Base-by-base conservation (phyloP, 1,139 yeast genomes). In the Meyerozyma carpophila region DNA sequence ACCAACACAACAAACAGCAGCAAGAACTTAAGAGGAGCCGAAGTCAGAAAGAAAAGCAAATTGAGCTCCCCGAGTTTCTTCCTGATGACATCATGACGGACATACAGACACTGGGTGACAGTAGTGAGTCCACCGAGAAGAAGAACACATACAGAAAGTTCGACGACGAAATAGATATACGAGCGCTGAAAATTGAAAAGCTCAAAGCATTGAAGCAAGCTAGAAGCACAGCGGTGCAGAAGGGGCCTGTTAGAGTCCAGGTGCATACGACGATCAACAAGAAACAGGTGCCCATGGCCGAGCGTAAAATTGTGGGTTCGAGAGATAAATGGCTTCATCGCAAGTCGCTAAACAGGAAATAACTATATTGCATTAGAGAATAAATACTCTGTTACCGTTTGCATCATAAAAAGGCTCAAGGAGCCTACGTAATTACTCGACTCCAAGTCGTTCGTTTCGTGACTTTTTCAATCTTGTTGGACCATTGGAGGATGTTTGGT, bases 281-380 rank as follows among this genome's bases (percentile, higher is more conserved):
- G 44, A 68, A 62, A 44, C 54, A 63, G 7, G 78, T 73, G 3
- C 84, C 84, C 8, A 65, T 65, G 38, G 72, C 75, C 37, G 79
- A 74, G 46, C 56, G 61, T 20, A 59, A 63, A 37, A 65, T 74
- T 10, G 58, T 75, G 42, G 66, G 61, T 40, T 63, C 73, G 27
- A 78, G 71, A 56, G 77, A 75, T 43, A 75, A 76, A 53, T 82
- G 88, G 88, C 63, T 82, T 50, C 75, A 72, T 51, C 73, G 89
- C 57, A 79, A 73, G 52, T 65, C 81, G 18, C 59, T 81, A 44
- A 59, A 65, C 42, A 68, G 62, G 49, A 71, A 63, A 50, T 72
- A 54, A 47, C n/a, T 8, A 27, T 27, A 25, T 37, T 37, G 29
- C 40, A 26, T 27, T 21, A 28, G 32, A 31, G 29, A 26, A 13